These are phyloP conservation scores for Immersiporthe knoxdaviesiana DNA, from an alignment of 2,329 filamentous ascomycete species.

Conservation along the genomic window DNA sequence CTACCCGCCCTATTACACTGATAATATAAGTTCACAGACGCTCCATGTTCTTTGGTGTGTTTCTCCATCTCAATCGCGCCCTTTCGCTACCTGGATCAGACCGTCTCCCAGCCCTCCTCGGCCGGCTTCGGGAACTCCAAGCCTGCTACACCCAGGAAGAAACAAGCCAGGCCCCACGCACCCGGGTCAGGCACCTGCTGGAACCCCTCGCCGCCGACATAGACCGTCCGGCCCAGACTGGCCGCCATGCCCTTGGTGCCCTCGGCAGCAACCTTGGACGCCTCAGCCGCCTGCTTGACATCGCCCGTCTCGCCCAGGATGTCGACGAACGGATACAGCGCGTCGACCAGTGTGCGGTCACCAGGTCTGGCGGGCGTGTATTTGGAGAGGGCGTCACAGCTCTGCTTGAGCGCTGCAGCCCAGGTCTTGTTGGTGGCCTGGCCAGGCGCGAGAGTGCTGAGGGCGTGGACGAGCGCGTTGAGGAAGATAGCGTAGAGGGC, in stretches of 20 bases:
- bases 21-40: slow-evolving; percentile 5
- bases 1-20: neutral
- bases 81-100: slow-evolving; percentile 6
- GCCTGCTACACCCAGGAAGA: slow-evolving; percentile 77
- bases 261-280: slow-evolving; percentile 75
- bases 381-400: slow-evolving; percentile 70
- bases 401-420: slow-evolving; percentile 71
- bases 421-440: slow-evolving; percentile 48
- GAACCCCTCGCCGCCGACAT: slow-evolving; percentile 76
- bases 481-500: slow-evolving; percentile 80
- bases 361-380: slow-evolving; percentile 91
- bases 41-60: neutral
- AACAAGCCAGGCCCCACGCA: slow-evolving; percentile 73
- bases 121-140: slow-evolving; percentile 46
- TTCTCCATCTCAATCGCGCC: neutral
- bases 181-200: slow-evolving; percentile 71
- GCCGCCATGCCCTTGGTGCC: slow-evolving; percentile 91
- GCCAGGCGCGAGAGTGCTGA: slow-evolving; percentile 48
- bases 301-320: slow-evolving; percentile 67
- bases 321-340: slow-evolving; percentile 84
- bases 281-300: slow-evolving; percentile 73
- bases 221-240: slow-evolving; percentile 81
- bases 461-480: slow-evolving; percentile 75
- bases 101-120: slow-evolving; percentile 43
- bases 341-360: slow-evolving; percentile 89